phyloP scores from a whole-genome alignment of 768 basidiomycete genomes.

The Amanita polypyramis region DNA sequence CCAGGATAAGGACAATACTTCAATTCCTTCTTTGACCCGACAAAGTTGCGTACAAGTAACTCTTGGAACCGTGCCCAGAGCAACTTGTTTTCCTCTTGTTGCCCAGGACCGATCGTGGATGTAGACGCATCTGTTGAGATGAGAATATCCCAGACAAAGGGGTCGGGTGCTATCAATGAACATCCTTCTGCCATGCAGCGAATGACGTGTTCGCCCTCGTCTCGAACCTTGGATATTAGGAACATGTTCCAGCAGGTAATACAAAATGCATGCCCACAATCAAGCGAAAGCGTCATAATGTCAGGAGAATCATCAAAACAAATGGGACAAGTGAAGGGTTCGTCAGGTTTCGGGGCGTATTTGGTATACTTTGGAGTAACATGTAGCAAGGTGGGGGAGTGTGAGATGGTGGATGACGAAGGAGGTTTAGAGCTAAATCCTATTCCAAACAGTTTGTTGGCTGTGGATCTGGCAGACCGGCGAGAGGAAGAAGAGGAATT shows the following conservation, averaged over 20 bases:
- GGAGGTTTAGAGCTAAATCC: slow-evolving; percentile 20
- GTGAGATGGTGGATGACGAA: slow-evolving; percentile 17
- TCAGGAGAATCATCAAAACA: slow-evolving; percentile 74
- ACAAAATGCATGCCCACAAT: slow-evolving; percentile 83
- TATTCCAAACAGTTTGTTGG: slow-evolving; percentile 27
- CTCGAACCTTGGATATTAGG: slow-evolving; percentile 67
- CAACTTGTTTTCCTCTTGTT: slow-evolving; percentile 33
- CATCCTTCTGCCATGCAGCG: slow-evolving; percentile 80
- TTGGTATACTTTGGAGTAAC: slow-evolving; percentile 20
- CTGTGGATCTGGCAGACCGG: slow-evolving; percentile 24
- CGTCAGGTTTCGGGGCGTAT: slow-evolving; percentile 20
- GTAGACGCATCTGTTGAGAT: slow-evolving; percentile 16
- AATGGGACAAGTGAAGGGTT: slow-evolving; percentile 81
- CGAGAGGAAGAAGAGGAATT: slow-evolving; percentile 17
- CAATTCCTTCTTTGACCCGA: slow-evolving; percentile 69
- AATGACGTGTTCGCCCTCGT: slow-evolving; percentile 65
- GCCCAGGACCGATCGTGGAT: slow-evolving; percentile 14
- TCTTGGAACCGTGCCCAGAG: slow-evolving; percentile 71
- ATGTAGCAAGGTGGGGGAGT: slow-evolving; percentile 16
- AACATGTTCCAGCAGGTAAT: slow-evolving; percentile 79
- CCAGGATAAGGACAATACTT: slow-evolving; percentile 94
- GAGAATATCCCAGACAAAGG: slow-evolving; percentile 49
- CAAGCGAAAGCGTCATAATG: slow-evolving; percentile 54
- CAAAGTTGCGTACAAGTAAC: slow-evolving; percentile 83
- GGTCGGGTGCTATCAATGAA: slow-evolving; percentile 50